A percentile compares a stretch with the other conserved stretches of the same genome.
Conservation (phyloP, 2,329 filamentous ascomycete genomes). For the Cyclaneusma minus region DNA sequence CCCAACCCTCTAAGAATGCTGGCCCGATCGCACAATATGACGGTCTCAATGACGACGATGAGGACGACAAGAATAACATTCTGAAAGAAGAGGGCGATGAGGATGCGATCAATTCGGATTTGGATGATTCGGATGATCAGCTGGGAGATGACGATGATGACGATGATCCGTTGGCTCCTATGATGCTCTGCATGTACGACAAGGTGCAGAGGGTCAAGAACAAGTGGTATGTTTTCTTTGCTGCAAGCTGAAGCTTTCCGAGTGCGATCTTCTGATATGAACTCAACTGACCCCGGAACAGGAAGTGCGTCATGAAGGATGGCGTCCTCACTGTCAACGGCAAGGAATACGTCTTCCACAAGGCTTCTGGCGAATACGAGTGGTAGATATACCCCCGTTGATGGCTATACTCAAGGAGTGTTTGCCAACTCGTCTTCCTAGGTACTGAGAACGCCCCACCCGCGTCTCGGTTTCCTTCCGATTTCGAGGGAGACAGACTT, state of each 20-base stretch:
- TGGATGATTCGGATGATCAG: constrained; percentile 87
- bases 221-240: constrained; percentile 52
- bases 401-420: no score
- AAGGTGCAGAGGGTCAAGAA: constrained; percentile 99
- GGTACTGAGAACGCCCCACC: no score
- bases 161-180: constrained; percentile 68
- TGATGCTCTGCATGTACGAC: constrained; percentile 98
- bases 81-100: constrained; percentile 52
- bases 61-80: constrained; percentile 35
- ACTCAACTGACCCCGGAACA: constrained; percentile 19
- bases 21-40: constrained; percentile 35
- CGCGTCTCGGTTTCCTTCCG: no score
- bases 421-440: no score
- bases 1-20: constrained; percentile 5
- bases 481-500: no score
- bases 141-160: constrained; percentile 73
- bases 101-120: constrained; percentile 95
- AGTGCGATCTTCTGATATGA: constrained; percentile 4
- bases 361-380: constrained; percentile 92
- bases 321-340: constrained; percentile 86
- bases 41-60: constrained; percentile 39
- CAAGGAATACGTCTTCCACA: constrained; percentile 96
- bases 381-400: no score
- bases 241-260: constrained; percentile 1
- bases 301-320: constrained; percentile 97